A percentile compares a stretch with the other conserved stretches of the same genome.
These are phyloP conservation scores for Agaricales sp. DNA, from an alignment of 1,284 basidiomycete genomes.

Conservation along the genomic window DNA sequence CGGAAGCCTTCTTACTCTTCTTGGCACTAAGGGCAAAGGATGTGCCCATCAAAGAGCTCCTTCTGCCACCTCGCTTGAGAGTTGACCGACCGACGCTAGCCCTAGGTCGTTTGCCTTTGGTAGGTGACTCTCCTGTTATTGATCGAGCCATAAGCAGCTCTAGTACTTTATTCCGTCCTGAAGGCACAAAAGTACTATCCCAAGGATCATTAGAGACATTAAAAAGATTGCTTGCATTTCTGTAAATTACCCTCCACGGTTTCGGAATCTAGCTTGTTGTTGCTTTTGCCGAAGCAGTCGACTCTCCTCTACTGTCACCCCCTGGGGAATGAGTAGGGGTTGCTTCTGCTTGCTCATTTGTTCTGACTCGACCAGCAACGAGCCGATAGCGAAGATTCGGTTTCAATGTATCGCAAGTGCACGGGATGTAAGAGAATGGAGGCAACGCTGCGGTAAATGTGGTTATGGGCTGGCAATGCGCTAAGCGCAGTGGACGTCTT, in stretches of 20 bases:
- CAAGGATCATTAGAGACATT: no score
- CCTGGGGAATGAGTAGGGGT: neutral
- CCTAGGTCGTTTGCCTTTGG: neutral
- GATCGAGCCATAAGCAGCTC: neutral
- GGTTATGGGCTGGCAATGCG: no score
- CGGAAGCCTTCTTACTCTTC: neutral
- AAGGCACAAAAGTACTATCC: neutral
- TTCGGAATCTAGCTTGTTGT: slow-evolving; percentile 1
- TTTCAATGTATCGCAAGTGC: no score
- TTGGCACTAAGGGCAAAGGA: neutral
- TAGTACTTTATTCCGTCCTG: neutral
- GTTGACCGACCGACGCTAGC: neutral
- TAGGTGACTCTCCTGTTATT: neutral
- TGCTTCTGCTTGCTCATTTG: neutral
- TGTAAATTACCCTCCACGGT: neutral
- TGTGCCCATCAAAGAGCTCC: neutral
- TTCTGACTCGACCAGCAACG: no score
- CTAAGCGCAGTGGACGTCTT: no score
- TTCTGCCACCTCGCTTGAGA: neutral
- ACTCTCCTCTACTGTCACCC: neutral
- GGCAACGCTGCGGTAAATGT: no score
- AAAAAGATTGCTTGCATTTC: neutral
- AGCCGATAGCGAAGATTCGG: no score
- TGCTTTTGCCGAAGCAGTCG: neutral
- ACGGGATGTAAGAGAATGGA: no score